Percentiles rank a stretch among this genome's conserved stretches.
Evolutionary conservation across 768 basidiomycete species (phyloP).

Genomic region (Termitomyces sp.): DNA sequence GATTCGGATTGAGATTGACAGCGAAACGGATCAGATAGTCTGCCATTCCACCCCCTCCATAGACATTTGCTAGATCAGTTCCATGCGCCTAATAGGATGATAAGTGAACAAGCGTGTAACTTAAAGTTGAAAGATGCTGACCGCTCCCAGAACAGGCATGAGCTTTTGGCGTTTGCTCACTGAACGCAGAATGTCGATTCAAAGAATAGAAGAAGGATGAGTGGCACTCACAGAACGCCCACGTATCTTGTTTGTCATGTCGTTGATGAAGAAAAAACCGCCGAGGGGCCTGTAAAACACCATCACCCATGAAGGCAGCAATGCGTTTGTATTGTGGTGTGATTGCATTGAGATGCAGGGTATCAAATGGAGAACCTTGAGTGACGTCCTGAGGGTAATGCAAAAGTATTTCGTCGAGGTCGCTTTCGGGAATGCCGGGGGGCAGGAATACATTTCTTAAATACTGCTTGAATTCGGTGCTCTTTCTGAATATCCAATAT

Average conservation of each 20-base stretch:
- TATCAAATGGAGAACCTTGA: constrained; percentile 50
- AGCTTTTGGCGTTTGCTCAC: constrained; percentile 4
- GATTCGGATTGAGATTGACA: constrained; percentile 40
- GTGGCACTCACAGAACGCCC: constrained; percentile 34
- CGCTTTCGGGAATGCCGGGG: constrained; percentile 21
- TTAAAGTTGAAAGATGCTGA: constrained; percentile 15
- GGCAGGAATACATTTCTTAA: constrained; percentile 27
- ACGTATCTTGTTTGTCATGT: constrained; percentile 35
- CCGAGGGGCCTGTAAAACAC: constrained; percentile 44
- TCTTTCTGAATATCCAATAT: constrained; percentile 14
- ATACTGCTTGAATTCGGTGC: constrained; percentile 22
- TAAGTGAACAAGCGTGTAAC: constrained; percentile 6
- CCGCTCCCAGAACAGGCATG: constrained; percentile 32
- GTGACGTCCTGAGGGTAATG: constrained; percentile 35
- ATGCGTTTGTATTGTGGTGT: constrained; percentile 48
- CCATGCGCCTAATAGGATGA: constrained; percentile 30
- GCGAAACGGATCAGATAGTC: constrained; percentile 45
- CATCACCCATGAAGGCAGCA: constrained; percentile 46
- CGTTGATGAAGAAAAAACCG: constrained; percentile 37
- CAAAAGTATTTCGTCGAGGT: constrained; percentile 23
- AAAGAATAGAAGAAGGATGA: neutral
- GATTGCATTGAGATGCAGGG: constrained; percentile 35
- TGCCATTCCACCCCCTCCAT: constrained; percentile 34
- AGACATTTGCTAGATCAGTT: constrained; percentile 38
- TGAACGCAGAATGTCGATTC: neutral